Conservation (phyloP, 306 rosid genomes). For the Rubus parviflorus region DNA sequence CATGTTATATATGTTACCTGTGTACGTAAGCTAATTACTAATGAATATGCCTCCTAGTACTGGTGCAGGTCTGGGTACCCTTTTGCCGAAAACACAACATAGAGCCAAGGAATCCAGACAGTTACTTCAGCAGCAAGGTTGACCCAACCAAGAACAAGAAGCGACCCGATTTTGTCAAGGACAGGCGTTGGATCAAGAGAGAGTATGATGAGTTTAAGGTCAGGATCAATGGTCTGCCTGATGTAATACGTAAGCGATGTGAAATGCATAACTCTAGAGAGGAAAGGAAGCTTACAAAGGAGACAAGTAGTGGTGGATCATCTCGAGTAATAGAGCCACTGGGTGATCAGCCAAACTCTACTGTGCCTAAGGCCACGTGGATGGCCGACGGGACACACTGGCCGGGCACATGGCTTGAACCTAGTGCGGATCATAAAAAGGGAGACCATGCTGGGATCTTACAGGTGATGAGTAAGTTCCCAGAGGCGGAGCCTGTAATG, state of each 20-base stretch:
- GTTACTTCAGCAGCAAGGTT: constrained; percentile 63
- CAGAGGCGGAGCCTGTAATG: constrained; percentile 63
- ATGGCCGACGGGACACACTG: constrained; percentile 94
- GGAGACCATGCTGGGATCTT: constrained; percentile 88
- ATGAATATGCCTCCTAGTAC: background rate
- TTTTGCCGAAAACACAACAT: constrained; percentile 75
- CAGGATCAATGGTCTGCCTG: constrained; percentile 79
- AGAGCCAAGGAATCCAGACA: constrained; percentile 83
- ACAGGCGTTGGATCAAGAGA: constrained; percentile 87
- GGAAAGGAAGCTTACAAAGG: constrained; percentile 52
- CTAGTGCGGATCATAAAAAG: constrained; percentile 61
- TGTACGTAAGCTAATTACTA: no score
- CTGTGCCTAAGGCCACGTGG: constrained; percentile 64
- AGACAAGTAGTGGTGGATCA: constrained; percentile 32
- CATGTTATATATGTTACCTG: no score
- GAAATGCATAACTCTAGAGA: constrained; percentile 54
- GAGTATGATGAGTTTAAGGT: constrained; percentile 93
- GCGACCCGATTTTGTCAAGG: constrained; percentile 68
- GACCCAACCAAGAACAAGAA: constrained; percentile 90
- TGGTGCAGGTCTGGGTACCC: constrained; percentile 75
- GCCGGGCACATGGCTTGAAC: constrained; percentile 74
- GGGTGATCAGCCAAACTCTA: constrained; percentile 19
- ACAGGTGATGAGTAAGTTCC: constrained; percentile 68
- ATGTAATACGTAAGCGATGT: constrained; percentile 47
- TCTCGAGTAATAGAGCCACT: constrained; percentile 20